Evolutionary conservation across 352 stramenopile genomes (phyloP).

Genomic region (Phytophthora brassicae): DNA sequence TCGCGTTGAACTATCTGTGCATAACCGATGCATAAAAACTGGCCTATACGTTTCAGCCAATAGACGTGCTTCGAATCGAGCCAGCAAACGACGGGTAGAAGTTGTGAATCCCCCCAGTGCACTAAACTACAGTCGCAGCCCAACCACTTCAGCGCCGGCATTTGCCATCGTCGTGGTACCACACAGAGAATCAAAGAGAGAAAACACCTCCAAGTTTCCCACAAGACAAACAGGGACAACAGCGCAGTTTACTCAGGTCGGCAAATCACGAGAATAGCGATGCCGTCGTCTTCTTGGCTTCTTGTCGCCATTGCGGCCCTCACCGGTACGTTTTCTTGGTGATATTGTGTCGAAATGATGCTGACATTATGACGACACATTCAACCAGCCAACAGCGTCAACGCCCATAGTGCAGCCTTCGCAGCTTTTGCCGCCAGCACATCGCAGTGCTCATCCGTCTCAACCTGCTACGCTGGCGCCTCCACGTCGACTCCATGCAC

Average conservation of each 20-base stretch:
- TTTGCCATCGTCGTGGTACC: slow-evolving; percentile 23
- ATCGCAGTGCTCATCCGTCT: slow-evolving; percentile 29
- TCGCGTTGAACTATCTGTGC: background rate
- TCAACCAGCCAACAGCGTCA: slow-evolving; percentile 1
- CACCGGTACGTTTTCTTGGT: slow-evolving; percentile 3
- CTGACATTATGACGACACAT: background rate
- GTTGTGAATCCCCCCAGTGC: slow-evolving; percentile 15
- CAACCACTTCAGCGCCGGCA: slow-evolving; percentile 13
- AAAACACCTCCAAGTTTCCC: too few relatives aligned
- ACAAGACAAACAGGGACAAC: too few relatives aligned
- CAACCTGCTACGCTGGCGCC: slow-evolving; percentile 35
- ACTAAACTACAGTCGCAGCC: slow-evolving; percentile 21
- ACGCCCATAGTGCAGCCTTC: background rate
- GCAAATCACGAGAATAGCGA: background rate
- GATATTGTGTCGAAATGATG: slow-evolving; percentile 4
- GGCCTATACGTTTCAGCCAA: slow-evolving; percentile 8
- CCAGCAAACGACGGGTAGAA: slow-evolving; percentile 25
- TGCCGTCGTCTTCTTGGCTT: slow-evolving; percentile 23
- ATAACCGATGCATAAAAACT: slow-evolving; percentile 23
- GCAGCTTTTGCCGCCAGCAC: slow-evolving; percentile 23
- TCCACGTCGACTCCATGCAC: slow-evolving; percentile 26
- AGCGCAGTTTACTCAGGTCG: too few relatives aligned
- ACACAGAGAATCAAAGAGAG: slow-evolving; percentile 15
- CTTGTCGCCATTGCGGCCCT: slow-evolving; percentile 7
- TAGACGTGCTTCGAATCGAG: slow-evolving; percentile 13